Evolutionary conservation across 1,284 basidiomycete species (phyloP), one percentile per base, ranked within the genome.

Genomic region (Irpex rosettiformis): DNA sequence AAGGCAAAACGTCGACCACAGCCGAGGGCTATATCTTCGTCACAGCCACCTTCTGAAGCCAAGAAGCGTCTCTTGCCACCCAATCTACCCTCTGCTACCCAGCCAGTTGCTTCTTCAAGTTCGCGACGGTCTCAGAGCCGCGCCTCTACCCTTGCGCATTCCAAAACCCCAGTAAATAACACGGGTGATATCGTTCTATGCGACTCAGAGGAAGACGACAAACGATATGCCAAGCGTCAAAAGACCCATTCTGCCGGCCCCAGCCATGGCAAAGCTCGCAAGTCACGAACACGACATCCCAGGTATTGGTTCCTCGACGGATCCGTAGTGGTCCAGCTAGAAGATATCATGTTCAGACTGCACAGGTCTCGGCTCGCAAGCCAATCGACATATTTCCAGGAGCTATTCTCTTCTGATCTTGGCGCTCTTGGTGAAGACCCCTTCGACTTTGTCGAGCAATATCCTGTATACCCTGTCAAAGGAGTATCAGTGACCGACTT

Each of bases 261-360:
- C 21, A 45, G 8, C 22, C n/a, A 11, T 5, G 25, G 6, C n/a
- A 48, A 43, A 7, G 7, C 42, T 21, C 43, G 25, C 27, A 55
- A 48, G 51, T 43, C 55, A 10, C 21, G 29, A n/a, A 52, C 21
- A 10, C 60, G 58, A 28, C 67, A 69, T 51, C 42, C 55, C 1
- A 61, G 61, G 6, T 75, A 72, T 58, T 76, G 75, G 74, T 66
- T 68, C 30, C 65, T 72, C 2, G 77, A 77, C 56, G 75, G 74
- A 7, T 73, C 71, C 7, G 67, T 75, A 21, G 62, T 74, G 21
- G 37, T 77, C 7, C 68, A 72, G 43, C 64, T 76, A 22, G 66
- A 66, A 4, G 57, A 62, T 27, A 71, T 64, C 0, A 62, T 70
- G 11, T 76, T 76, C 63, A 69, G 67, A n/a, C 60, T 77, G 11